A percentile compares a stretch with the other conserved stretches of the same genome.
These are phyloP conservation scores for Pseudocercospora cruenta DNA, from an alignment of 2,329 filamentous ascomycete genomes.

Conservation along the genomic window DNA sequence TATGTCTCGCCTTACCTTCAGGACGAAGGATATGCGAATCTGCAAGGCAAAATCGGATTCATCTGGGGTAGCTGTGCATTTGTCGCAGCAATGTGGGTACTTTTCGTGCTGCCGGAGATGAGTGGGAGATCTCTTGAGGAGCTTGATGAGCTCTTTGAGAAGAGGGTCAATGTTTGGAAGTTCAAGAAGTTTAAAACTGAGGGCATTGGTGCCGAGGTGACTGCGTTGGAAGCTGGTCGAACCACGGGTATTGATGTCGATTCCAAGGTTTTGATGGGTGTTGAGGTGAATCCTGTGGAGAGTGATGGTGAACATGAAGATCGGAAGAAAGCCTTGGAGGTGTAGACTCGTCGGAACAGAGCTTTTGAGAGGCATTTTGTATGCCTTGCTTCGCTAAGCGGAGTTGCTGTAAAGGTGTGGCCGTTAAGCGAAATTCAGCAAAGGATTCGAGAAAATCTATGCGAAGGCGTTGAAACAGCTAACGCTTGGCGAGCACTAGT, in stretches of 20 bases:
- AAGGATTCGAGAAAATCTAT: not conserved
- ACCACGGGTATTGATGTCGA: not conserved
- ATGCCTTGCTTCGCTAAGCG: not conserved
- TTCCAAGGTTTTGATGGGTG: constrained; percentile 16
- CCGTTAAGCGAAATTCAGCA: not conserved
- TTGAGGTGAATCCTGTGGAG: constrained; percentile 13
- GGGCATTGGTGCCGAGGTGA: constrained; percentile 20
- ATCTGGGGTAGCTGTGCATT: constrained; percentile 19
- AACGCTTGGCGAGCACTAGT: not conserved
- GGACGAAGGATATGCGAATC: constrained; percentile 17
- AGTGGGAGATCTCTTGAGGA: constrained; percentile 18
- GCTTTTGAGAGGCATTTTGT: not conserved
- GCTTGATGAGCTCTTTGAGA: constrained; percentile 21
- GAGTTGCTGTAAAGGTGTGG: not conserved
- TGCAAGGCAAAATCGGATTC: constrained; percentile 20
- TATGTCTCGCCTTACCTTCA: constrained; percentile 21
- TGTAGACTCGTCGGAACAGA: not conserved
- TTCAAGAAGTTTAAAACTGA: constrained; percentile 18
- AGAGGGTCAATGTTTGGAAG: constrained; percentile 18
- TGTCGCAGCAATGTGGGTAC: constrained; percentile 14
- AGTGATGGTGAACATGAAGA: constrained; percentile 5
- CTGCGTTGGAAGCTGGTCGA: constrained; percentile 15
- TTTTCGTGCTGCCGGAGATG: constrained; percentile 19
- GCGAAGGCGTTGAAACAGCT: not conserved
- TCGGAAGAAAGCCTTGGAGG: constrained; percentile 12